Conservation (phyloP, 75 land plant species). For the Picea glauca region DNA sequence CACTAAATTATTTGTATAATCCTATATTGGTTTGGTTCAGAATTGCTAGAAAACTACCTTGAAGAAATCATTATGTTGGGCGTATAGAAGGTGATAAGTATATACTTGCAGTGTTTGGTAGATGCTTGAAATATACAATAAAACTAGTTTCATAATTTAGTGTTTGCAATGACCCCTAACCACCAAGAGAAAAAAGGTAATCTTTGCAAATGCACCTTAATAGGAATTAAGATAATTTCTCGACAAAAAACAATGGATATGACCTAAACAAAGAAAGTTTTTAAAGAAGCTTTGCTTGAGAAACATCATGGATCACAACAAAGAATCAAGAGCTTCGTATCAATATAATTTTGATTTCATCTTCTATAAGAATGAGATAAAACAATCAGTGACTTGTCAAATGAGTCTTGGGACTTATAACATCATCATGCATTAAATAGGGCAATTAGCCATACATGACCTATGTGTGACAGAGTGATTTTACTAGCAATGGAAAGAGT, state of each 20-base stretch:
- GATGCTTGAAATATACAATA: no score
- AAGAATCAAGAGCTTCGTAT: neutral
- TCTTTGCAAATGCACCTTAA: neutral
- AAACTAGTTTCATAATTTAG: no score
- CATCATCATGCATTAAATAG: neutral
- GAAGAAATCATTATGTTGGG: no score
- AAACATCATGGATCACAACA: neutral
- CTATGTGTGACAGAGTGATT: conserved; percentile 1
- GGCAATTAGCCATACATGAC: neutral
- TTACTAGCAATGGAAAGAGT: neutral
- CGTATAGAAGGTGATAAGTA: no score
- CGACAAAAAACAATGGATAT: neutral
- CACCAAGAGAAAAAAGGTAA: neutral
- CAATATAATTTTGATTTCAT: neutral
- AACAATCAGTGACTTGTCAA: neutral
- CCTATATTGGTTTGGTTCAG: no score
- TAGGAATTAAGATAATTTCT: neutral
- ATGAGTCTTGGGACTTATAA: neutral
- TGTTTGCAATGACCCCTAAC: neutral
- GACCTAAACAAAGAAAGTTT: neutral
- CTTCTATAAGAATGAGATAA: neutral
- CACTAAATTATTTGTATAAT: no score
- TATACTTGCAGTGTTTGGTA: no score
- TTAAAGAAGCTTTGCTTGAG: neutral
- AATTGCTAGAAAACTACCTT: no score